Evolutionary conservation across 371 early-diverging fungal species (phyloP).

Genomic region (Mucor velutinosus): DNA sequence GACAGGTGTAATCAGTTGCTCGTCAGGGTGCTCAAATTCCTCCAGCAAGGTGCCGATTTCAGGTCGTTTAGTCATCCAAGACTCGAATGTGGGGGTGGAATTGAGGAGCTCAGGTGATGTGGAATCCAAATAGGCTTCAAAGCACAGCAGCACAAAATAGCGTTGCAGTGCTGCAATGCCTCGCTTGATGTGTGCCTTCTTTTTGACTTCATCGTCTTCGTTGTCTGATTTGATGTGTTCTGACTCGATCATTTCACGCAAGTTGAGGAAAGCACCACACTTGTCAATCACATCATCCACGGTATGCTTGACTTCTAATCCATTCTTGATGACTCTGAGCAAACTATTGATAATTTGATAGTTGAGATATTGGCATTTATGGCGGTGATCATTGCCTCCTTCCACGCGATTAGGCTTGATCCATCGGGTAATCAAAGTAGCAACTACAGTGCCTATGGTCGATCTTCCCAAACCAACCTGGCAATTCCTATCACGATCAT

Average conservation of each 20-base stretch:
- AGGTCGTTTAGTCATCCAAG: constrained; percentile 51
- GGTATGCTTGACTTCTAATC: constrained; percentile 51
- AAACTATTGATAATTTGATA: constrained; percentile 58
- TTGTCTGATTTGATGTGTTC: constrained; percentile 41
- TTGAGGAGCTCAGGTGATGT: constrained; percentile 18
- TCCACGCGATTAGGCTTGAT: not conserved
- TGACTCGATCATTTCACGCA: constrained; percentile 58
- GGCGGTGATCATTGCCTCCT: not conserved
- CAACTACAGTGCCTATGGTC: constrained; percentile 45
- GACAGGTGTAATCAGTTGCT: constrained; percentile 45
- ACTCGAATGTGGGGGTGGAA: constrained; percentile 36
- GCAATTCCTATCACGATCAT: constrained; percentile 46
- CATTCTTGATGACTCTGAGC: constrained; percentile 58
- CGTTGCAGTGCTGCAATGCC: constrained; percentile 40
- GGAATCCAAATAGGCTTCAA: constrained; percentile 44
- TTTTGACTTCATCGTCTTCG: constrained; percentile 18
- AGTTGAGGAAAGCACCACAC: constrained; percentile 41
- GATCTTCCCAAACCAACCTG: constrained; percentile 63
- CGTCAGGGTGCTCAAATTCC: constrained; percentile 34
- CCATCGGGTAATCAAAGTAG: constrained; percentile 47
- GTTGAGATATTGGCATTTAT: constrained; percentile 29
- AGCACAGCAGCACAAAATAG: constrained; percentile 58
- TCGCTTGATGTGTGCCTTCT: constrained; percentile 19
- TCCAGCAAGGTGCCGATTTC: constrained; percentile 53
- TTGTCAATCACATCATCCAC: constrained; percentile 58